A percentile compares a stretch with the other conserved stretches of the same genome.
Evolutionary conservation across 495 filamentous ascomycete species (phyloP).

Genomic region (Amniculicola lignicola): DNA sequence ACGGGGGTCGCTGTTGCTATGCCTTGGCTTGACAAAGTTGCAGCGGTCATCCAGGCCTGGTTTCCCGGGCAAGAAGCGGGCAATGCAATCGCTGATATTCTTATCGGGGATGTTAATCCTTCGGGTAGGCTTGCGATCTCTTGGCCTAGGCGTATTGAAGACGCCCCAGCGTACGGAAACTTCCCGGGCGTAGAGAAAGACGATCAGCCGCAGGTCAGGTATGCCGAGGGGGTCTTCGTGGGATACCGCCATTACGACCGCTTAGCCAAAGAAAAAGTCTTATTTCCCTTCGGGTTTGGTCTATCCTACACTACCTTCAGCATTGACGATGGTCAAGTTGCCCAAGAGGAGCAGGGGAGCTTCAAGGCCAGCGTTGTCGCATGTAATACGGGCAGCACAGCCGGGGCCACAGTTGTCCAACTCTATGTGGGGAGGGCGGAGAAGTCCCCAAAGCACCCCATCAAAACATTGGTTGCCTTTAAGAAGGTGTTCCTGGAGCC

Average conservation of each 20-base stretch:
- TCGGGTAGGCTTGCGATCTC: constrained; percentile 57
- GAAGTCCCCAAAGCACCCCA: constrained; percentile 11
- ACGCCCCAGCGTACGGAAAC: constrained; percentile 28
- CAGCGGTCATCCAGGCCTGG: constrained; percentile 22
- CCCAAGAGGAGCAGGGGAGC: neutral
- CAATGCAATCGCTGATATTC: constrained; percentile 58
- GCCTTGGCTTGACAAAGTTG: constrained; percentile 19
- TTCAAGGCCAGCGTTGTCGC: constrained; percentile 12
- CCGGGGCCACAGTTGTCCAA: constrained; percentile 27
- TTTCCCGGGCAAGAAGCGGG: constrained; percentile 33
- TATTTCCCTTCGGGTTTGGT: constrained; percentile 29
- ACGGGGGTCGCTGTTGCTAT: constrained; percentile 25
- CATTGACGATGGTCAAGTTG: neutral
- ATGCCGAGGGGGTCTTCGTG: constrained; percentile 27
- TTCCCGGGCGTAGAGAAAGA: constrained; percentile 24
- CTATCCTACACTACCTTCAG: constrained; percentile 24
- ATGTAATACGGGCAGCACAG: constrained; percentile 9
- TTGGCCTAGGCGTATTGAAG: constrained; percentile 44
- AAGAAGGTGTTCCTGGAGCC: constrained; percentile 21
- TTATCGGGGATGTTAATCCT: constrained; percentile 56
- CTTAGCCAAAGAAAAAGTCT: neutral
- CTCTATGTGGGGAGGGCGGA: constrained; percentile 16
- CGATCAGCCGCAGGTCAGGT: constrained; percentile 19
- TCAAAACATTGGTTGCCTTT: constrained; percentile 21
- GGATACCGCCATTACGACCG: constrained; percentile 32